These are phyloP conservation scores for Gentiana straminea DNA, from an alignment of 257 asterid genomes.

Conservation along the genomic window DNA sequence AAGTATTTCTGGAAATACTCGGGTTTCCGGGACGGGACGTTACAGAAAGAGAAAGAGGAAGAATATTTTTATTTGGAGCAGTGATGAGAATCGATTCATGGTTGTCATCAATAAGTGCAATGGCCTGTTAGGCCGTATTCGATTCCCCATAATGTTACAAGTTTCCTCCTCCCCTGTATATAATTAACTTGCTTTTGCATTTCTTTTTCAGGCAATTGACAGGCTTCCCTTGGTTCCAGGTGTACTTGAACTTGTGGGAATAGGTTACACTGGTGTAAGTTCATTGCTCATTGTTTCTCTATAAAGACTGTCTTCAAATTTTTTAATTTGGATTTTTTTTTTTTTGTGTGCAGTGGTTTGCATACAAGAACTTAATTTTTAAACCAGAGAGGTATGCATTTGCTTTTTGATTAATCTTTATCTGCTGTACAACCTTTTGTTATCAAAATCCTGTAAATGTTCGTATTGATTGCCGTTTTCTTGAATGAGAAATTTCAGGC, in stretches of 20 bases:
- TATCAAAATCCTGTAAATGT: neutral
- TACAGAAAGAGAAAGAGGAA: no score
- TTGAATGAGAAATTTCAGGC: conserved; percentile 37
- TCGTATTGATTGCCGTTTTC: neutral
- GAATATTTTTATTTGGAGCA: no score
- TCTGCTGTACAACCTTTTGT: neutral
- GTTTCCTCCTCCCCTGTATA: no score
- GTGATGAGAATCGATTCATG: no score
- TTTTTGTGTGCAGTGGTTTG: conserved; percentile 65
- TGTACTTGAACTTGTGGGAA: conserved; percentile 79
- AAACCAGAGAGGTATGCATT: conserved; percentile 53
- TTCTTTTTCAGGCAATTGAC: conserved; percentile 58
- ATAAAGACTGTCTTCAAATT: no score
- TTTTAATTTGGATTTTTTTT: neutral
- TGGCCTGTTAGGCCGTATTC: no score
- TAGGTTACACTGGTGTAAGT: conserved; percentile 80
- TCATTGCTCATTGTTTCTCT: neutral
- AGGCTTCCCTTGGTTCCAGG: conserved; percentile 89
- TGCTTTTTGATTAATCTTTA: neutral
- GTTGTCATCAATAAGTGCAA: no score
- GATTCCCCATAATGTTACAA: no score
- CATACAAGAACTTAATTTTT: conserved; percentile 53
- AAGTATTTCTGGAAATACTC: no score
- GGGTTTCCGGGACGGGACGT: no score
- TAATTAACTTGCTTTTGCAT: no score